Evolutionary conservation across 192 early-diverging fungal species (phyloP).

Genomic region (Backusella australiensis): DNA sequence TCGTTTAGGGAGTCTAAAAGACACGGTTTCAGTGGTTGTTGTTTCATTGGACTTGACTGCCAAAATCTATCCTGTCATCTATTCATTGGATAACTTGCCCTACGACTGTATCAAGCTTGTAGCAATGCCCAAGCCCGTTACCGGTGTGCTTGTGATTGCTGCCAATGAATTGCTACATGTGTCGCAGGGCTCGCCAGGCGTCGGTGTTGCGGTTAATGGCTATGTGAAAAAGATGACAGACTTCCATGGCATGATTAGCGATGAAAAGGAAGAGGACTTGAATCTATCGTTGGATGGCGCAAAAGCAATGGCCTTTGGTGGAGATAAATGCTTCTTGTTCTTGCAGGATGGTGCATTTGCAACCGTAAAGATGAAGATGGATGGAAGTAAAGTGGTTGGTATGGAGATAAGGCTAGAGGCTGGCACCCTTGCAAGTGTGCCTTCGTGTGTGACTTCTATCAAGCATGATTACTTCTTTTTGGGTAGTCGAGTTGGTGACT

Average conservation of each 20-base stretch:
- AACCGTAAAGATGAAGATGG: conserved; percentile 67
- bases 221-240: conserved; percentile 54
- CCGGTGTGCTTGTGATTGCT: conserved; percentile 79
- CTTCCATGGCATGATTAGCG: conserved; percentile 45
- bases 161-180: conserved; percentile 84
- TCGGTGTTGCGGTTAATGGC: conserved; percentile 71
- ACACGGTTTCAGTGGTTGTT: conserved; percentile 46
- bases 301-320: conserved; percentile 60
- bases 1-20: conserved; percentile 27
- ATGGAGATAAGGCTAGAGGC: conserved; percentile 50
- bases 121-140: conserved; percentile 79
- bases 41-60: conserved; percentile 83
- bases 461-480: conserved; percentile 67
- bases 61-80: conserved; percentile 79
- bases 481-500: conserved; percentile 65
- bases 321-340: conserved; percentile 70
- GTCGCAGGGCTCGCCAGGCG: conserved; percentile 78
- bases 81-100: conserved; percentile 72
- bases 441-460: conserved; percentile 49
- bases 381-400: conserved; percentile 77
- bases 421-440: conserved; percentile 36
- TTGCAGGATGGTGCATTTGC: conserved; percentile 72
- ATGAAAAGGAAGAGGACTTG: conserved; percentile 46
- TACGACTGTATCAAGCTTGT: conserved; percentile 74
- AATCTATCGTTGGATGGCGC: conserved; percentile 74